These are phyloP conservation scores for Sclerotinia borealis DNA, from an alignment of 2,329 filamentous ascomycete genomes.

Conservation along the genomic window DNA sequence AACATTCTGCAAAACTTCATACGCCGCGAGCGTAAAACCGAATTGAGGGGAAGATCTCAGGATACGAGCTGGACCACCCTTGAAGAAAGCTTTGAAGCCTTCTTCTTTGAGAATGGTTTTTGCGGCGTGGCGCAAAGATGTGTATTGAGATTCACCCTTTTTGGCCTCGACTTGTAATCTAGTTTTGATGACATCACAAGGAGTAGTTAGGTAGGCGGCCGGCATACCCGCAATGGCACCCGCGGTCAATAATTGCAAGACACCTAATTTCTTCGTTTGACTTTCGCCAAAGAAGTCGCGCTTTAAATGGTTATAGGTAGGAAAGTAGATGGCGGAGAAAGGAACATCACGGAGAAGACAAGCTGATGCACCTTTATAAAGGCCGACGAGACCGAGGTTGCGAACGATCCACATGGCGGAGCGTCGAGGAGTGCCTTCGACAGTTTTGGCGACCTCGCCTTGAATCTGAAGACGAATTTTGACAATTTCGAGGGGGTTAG, in stretches of 20 bases:
- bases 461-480: slow-evolving; percentile 98
- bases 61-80: slow-evolving; percentile 93
- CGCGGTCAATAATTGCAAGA: slow-evolving; percentile 85
- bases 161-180: slow-evolving; percentile 94
- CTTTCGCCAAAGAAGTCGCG: slow-evolving; percentile 89
- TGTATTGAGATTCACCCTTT: slow-evolving; percentile 89
- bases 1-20: slow-evolving; percentile 79
- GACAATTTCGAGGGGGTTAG: slow-evolving; percentile 96
- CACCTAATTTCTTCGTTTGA: slow-evolving; percentile 76
- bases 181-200: slow-evolving; percentile 98
- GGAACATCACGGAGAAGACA: slow-evolving; percentile 94
- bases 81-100: slow-evolving; percentile 96
- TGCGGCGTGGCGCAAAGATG: slow-evolving; percentile 78
- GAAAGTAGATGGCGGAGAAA: slow-evolving; percentile 99
- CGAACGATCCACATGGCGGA: slow-evolving; percentile 97
- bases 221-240: slow-evolving; percentile 94
- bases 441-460: slow-evolving; percentile 85
- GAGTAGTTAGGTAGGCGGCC: slow-evolving; percentile 89
- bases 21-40: slow-evolving; percentile 92
- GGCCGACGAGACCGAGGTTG: slow-evolving; percentile 85
- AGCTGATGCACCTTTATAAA: slow-evolving; percentile 95
- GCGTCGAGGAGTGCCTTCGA: slow-evolving; percentile 75
- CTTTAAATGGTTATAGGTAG: slow-evolving; percentile 92
- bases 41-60: slow-evolving; percentile 94
- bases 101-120: slow-evolving; percentile 81